A percentile compares a stretch with the other conserved stretches of the same genome.
Conservation (phyloP, 495 filamentous ascomycete genomes). For the Aspergillus incahuasiensis region DNA sequence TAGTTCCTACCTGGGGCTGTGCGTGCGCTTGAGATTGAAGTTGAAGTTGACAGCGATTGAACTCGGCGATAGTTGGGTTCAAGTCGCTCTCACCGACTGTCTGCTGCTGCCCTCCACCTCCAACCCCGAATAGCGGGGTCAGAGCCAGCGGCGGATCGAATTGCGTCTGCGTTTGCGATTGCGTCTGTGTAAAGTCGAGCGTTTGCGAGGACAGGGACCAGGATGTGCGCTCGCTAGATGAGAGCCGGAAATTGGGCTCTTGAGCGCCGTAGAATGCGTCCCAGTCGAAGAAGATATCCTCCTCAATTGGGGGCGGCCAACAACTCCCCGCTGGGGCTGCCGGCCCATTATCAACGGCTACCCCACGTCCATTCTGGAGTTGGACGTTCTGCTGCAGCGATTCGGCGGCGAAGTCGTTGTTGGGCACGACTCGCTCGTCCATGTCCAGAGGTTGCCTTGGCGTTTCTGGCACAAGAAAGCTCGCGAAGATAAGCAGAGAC, state of each 20-base stretch:
- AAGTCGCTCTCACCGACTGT: too few relatives aligned
- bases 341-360: not conserved
- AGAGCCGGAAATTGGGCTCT: not conserved
- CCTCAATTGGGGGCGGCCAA: not conserved
- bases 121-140: not conserved
- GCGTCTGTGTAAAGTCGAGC: not conserved
- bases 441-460: not conserved
- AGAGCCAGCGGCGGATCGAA: not conserved
- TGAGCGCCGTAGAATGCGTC: slow-evolving; percentile 5
- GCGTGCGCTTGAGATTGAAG: not conserved
- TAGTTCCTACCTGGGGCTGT: not conserved
- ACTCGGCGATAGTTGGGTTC: too few relatives aligned
- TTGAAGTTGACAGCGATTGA: not conserved
- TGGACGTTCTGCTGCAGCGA: not conserved
- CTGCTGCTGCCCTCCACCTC: too few relatives aligned
- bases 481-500: too few relatives aligned
- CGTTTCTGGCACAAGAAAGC: too few relatives aligned
- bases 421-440: not conserved
- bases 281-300: slow-evolving; percentile 12
- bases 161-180: not conserved
- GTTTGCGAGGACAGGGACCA: not conserved
- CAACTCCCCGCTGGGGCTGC: not conserved
- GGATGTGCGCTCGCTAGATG: not conserved
- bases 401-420: too few relatives aligned
- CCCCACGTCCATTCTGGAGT: slow-evolving; percentile 1